Percentiles rank a stretch among this genome's conserved stretches.
phyloP scores from a whole-genome alignment of 495 filamentous ascomycete genomes.

The Daldinia childiae region DNA sequence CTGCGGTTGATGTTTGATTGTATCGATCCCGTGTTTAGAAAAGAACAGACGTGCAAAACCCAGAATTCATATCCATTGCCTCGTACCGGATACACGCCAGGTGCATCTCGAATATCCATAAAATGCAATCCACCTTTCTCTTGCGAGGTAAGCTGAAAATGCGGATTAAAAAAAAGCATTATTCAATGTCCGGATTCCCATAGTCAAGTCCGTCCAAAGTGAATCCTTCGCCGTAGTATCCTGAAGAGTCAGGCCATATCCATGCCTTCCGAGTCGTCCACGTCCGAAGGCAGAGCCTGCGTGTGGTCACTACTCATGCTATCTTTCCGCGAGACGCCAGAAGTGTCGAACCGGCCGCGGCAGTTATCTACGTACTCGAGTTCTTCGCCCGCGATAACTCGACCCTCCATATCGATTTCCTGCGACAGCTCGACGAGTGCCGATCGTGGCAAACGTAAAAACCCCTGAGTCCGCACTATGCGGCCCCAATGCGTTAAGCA shows the following conservation, averaged over 20 bases:
- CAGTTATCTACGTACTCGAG: slow-evolving; percentile 80
- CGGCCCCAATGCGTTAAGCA: slow-evolving; percentile 95
- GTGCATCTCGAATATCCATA: slow-evolving; percentile 35
- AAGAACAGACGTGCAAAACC: not conserved
- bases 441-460: slow-evolving; percentile 77
- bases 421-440: slow-evolving; percentile 91
- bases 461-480: slow-evolving; percentile 86
- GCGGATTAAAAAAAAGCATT: slow-evolving; percentile 15
- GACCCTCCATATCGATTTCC: slow-evolving; percentile 88
- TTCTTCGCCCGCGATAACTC: slow-evolving; percentile 84
- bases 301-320: slow-evolving; percentile 67
- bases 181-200: slow-evolving; percentile 11
- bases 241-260: slow-evolving; percentile 51
- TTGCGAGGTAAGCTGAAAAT: slow-evolving; percentile 2
- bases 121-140: slow-evolving; percentile 3
- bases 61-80: slow-evolving; percentile 25
- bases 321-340: slow-evolving; percentile 61
- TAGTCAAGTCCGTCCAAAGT: not conserved
- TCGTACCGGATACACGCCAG: slow-evolving; percentile 31
- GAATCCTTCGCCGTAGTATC: not conserved
- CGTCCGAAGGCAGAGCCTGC: slow-evolving; percentile 68
- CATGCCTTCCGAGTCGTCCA: slow-evolving; percentile 74
- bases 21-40: not conserved
- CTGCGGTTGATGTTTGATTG: too few relatives aligned
- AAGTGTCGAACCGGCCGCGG: slow-evolving; percentile 67